A percentile compares a stretch with the other conserved stretches of the same genome.
Evolutionary conservation across 2,329 filamentous ascomycete species (phyloP).

Genomic region (Aspergillus fijiensis): DNA sequence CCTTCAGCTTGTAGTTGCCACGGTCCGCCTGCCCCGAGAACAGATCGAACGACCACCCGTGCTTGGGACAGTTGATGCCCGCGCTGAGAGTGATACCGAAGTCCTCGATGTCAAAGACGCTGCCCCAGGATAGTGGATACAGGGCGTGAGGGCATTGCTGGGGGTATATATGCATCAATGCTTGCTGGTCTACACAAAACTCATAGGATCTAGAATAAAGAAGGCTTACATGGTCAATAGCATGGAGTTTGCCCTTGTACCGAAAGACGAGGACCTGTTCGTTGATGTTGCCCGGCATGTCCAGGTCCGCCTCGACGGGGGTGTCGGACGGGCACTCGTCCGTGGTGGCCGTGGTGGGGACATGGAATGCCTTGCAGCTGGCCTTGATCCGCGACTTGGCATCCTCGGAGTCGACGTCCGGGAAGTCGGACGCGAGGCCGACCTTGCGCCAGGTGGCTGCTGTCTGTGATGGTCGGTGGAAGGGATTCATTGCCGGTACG

Average conservation of each 20-base stretch:
- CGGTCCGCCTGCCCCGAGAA: constrained; percentile 63
- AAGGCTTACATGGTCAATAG: constrained; percentile 62
- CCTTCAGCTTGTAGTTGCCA: constrained; percentile 59
- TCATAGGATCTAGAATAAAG: background rate
- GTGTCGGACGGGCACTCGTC: constrained; percentile 13
- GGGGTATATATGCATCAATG: background rate
- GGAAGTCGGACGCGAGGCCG: constrained; percentile 57
- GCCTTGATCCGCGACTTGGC: constrained; percentile 43
- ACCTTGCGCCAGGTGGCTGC: constrained; percentile 53
- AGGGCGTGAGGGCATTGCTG: constrained; percentile 68
- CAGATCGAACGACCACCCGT: constrained; percentile 70
- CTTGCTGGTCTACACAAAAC: background rate
- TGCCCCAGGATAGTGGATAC: constrained; percentile 63
- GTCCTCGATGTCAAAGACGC: constrained; percentile 69
- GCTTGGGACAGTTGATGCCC: constrained; percentile 66
- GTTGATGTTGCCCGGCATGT: constrained; percentile 45
- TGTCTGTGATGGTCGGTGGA: constrained; percentile 19
- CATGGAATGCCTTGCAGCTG: constrained; percentile 61
- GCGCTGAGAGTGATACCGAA: constrained; percentile 55
- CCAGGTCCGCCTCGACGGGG: constrained; percentile 30
- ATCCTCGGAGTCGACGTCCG: constrained; percentile 50
- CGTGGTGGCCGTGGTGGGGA: constrained; percentile 41
- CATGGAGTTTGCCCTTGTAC: constrained; percentile 64
- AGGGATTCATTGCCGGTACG: constrained; percentile 22
- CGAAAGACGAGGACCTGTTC: constrained; percentile 67